Evolutionary conservation across 2,329 filamentous ascomycete species (phyloP).

Genomic region (Hypoxylon sp.): DNA sequence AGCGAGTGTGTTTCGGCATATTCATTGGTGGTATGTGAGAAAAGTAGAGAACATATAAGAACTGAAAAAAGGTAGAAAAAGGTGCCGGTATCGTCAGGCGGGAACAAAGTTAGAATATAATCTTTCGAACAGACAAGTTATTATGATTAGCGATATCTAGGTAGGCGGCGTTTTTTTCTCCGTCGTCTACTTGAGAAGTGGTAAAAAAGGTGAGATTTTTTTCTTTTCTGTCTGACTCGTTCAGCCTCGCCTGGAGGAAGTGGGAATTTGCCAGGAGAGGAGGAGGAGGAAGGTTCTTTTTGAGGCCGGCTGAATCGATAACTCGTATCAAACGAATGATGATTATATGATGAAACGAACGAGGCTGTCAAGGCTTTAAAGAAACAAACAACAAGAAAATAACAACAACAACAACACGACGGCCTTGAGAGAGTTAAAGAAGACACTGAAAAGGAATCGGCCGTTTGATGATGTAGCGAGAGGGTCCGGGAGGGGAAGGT

Average conservation of each 20-base stretch:
- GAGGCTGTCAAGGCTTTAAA: slow-evolving; percentile 34
- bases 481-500: slow-evolving; percentile 45
- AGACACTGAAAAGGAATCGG: slow-evolving; percentile 45
- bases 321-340: slow-evolving; percentile 56
- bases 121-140: slow-evolving; percentile 33
- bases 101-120: slow-evolving; percentile 24
- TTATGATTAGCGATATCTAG: slow-evolving; percentile 43
- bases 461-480: slow-evolving; percentile 45
- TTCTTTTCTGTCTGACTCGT: slow-evolving; percentile 6
- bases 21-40: slow-evolving; percentile 36
- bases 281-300: slow-evolving; percentile 22
- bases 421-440: slow-evolving; percentile 43
- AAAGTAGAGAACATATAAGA: slow-evolving; percentile 31
- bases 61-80: slow-evolving; percentile 24
- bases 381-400: slow-evolving; percentile 40
- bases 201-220: slow-evolving; percentile 6
- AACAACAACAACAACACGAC: slow-evolving; percentile 43
- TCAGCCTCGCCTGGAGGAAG: slow-evolving; percentile 37
- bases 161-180: slow-evolving; percentile 13
- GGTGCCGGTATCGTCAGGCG: slow-evolving; percentile 12
- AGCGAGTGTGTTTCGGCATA: slow-evolving; percentile 58
- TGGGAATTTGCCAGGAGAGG: slow-evolving; percentile 21
- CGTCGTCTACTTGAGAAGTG: slow-evolving; percentile 9
- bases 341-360: slow-evolving; percentile 49
- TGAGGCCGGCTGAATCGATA: slow-evolving; percentile 30